These are phyloP conservation scores for Colletotrichum lupini DNA, from an alignment of 2,329 filamentous ascomycete genomes.

Conservation along the genomic window DNA sequence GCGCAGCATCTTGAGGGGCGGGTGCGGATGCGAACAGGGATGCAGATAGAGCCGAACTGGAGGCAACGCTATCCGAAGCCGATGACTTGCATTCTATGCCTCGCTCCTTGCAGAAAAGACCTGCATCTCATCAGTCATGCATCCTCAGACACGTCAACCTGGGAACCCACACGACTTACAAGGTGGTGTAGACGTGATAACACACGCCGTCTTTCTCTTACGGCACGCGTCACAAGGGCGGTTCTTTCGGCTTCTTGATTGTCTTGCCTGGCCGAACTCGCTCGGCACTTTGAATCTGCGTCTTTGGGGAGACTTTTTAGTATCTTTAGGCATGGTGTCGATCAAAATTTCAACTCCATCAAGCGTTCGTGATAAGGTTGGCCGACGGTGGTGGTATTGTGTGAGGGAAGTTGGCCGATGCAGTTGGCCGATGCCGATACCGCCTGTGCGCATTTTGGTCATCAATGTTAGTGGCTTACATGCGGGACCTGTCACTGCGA, in stretches of 20 bases:
- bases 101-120: conserved; percentile 48
- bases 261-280: conserved; percentile 52
- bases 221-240: conserved; percentile 59
- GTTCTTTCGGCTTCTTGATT: conserved; percentile 57
- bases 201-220: conserved; percentile 57
- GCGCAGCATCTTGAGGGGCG: background rate
- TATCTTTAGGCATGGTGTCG: background rate
- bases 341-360: too few species aligned
- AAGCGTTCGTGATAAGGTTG: background rate
- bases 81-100: conserved; percentile 47
- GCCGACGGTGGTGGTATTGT: background rate
- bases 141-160: background rate
- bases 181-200: conserved; percentile 55
- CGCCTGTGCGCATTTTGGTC: background rate
- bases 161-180: conserved; percentile 47
- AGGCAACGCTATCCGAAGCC: conserved; percentile 5
- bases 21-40: background rate
- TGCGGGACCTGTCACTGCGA: background rate
- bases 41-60: background rate
- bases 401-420: background rate
- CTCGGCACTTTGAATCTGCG: conserved; percentile 55
- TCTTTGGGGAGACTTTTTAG: conserved; percentile 7
- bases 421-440: background rate
- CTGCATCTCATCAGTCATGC: conserved; percentile 30
- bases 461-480: conserved; percentile 4